Conservation (phyloP, 768 basidiomycete genomes). For the Austroboletus eburneus region DNA sequence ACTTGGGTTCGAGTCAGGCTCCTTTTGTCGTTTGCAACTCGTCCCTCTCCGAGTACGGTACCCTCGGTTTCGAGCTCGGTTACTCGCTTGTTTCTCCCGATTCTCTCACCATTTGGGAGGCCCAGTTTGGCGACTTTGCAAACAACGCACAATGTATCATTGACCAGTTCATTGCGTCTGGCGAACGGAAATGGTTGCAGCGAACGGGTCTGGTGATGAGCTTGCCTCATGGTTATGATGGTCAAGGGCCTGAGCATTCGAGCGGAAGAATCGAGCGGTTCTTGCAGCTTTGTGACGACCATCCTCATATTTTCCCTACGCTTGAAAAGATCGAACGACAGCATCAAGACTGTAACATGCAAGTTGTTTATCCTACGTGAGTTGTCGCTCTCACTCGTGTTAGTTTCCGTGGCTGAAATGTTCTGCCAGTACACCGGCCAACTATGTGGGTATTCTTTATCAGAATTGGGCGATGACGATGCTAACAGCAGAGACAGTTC, state of each 20-base stretch:
- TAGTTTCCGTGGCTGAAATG: slow-evolving; percentile 7
- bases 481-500: slow-evolving; percentile 51
- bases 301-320: slow-evolving; percentile 86
- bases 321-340: slow-evolving; percentile 88
- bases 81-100: slow-evolving; percentile 97
- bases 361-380: slow-evolving; percentile 95
- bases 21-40: slow-evolving; percentile 96
- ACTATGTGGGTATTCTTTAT: slow-evolving; percentile 54
- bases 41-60: slow-evolving; percentile 90
- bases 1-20: slow-evolving; percentile 86
- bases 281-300: slow-evolving; percentile 96
- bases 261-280: slow-evolving; percentile 94
- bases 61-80: slow-evolving; percentile 95
- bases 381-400: slow-evolving; percentile 26
- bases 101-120: slow-evolving; percentile 94
- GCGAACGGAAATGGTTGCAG: slow-evolving; percentile 97
- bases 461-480: slow-evolving; percentile 1
- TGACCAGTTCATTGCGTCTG: slow-evolving; percentile 97
- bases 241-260: slow-evolving; percentile 98
- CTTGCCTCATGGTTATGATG: slow-evolving; percentile 95
- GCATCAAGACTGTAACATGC: slow-evolving; percentile 99
- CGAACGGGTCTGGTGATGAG: slow-evolving; percentile 85
- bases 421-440: slow-evolving; percentile 79
- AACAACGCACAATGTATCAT: slow-evolving; percentile 98
- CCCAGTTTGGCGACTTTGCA: slow-evolving; percentile 97